Percentiles rank a stretch among this genome's conserved stretches.
These are phyloP conservation scores for Helichrysum umbraculigerum DNA, from an alignment of 129 eudicot genomes.

Conservation along the genomic window DNA sequence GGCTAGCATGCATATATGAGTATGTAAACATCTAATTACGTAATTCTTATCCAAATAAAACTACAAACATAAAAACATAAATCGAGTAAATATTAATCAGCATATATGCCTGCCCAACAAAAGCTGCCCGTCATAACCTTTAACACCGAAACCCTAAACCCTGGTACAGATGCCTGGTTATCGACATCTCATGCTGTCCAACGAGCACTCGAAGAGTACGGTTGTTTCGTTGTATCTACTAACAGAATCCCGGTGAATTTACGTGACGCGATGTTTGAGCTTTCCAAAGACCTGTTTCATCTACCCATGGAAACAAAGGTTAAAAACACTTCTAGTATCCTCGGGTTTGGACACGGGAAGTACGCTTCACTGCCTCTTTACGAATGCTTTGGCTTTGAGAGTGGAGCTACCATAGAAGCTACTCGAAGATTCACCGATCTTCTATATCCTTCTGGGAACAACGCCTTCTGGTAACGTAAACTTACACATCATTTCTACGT, in stretches of 20 bases:
- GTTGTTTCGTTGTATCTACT: slow-evolving; percentile 48
- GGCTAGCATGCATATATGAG: too few relatives aligned
- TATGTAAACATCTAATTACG: too few relatives aligned
- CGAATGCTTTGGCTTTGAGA: slow-evolving; percentile 58
- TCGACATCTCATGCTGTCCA: slow-evolving; percentile 34
- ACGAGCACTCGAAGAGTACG: slow-evolving; percentile 54
- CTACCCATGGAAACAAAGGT: slow-evolving; percentile 50
- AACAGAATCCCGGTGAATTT: slow-evolving; percentile 34
- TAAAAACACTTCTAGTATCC: slow-evolving; percentile 42
- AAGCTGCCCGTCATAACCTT: slow-evolving; percentile 46
- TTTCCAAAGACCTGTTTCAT: slow-evolving; percentile 39
- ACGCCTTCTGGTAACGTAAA: slow-evolving; percentile 42
- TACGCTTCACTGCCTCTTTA: slow-evolving; percentile 48
- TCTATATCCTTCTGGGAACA: slow-evolving; percentile 64
- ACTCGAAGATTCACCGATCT: slow-evolving; percentile 45
- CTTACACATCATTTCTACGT: not conserved
- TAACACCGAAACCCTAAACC: slow-evolving; percentile 30
- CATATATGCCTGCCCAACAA: slow-evolving; percentile 18
- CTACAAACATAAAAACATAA: too few relatives aligned
- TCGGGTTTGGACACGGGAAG: slow-evolving; percentile 53
- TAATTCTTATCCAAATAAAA: too few relatives aligned
- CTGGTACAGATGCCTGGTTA: slow-evolving; percentile 35
- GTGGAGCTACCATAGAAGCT: slow-evolving; percentile 41
- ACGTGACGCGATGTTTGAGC: slow-evolving; percentile 32
- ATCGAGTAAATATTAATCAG: too few relatives aligned